Base-by-base conservation (phyloP, 768 basidiomycete species). In the Hebeloma cylindrosporum region DNA sequence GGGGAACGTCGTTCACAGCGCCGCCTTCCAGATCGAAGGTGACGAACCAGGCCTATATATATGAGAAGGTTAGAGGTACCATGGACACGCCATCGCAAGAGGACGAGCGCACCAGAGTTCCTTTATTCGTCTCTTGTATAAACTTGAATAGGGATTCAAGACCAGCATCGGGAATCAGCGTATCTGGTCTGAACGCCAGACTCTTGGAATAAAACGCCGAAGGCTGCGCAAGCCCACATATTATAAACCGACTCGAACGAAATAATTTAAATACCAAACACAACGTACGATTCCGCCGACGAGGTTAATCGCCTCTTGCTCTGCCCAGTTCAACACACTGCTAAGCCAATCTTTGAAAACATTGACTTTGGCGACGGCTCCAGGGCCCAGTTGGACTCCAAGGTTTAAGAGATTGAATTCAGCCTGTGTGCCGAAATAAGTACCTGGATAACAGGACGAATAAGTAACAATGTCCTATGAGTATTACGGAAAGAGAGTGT, bases 21-120 rank as follows among this genome's bases (percentile, higher is more conserved):
- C 44, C 44, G 4, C 36, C 44, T 31, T 45, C 35, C 2, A 45
- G 44, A 17, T 45, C 44, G 20, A 45, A 45, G 8, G 39, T 45
- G n/a, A 45, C 36, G 9, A 45, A 45, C 44, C 44, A 45, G 13
- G 39, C 21, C 44, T 45, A 11, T 9, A 6, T n/a, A 16, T 11
- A 31, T 16, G 20, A 5, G 2, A 13, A 20, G 5, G 32, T 28
- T 21, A 33, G 17, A 7, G 9, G 23, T 13, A 20, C 23, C 23
- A 25, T 18, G 25, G 3, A 26, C 20, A 10, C 4, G 14, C 23
- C 14, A 21, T 3, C 14, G 20, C 5, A 21, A n/a, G 3, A 21
- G 14, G 25, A n/a, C 16, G 10, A 14, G 18, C 44, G 4, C 30
- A 45, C 44, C 26, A 45, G 18, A 16, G 28, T 45, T 10, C 44